phyloP scores from a whole-genome alignment of 805 yeast genomes.

The Saccharomycopsis fermentans region DNA sequence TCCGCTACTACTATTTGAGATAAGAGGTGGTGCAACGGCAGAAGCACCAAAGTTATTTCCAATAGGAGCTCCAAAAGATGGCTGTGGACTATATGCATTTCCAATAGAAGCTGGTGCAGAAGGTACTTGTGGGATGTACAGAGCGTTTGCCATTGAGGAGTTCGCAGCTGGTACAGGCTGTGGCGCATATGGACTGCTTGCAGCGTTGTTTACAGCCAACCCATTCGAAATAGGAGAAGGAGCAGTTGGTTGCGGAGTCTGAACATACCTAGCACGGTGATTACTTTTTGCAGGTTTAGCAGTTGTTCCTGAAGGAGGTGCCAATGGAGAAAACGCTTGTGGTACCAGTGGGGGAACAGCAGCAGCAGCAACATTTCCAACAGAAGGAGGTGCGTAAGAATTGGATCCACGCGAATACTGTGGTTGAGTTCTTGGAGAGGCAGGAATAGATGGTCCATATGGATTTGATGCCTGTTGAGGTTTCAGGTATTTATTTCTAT shows the following conservation, averaged over 20 bases:
- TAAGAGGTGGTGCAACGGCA: conserved; percentile 13
- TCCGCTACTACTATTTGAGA: conserved; percentile 1
- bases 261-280: conserved; percentile 21
- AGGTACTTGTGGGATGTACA: conserved; percentile 18
- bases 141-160: conserved; percentile 18
- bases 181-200: conserved; percentile 26
- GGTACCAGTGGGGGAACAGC: conserved; percentile 24
- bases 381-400: conserved; percentile 17
- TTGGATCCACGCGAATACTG: conserved; percentile 17
- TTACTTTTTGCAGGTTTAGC: conserved; percentile 23
- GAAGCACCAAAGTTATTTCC: neutral
- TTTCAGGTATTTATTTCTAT: neutral
- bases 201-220: neutral
- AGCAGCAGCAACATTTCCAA: conserved; percentile 18
- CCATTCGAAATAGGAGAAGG: conserved; percentile 20
- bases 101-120: conserved; percentile 19
- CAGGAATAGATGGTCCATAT: neutral
- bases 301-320: conserved; percentile 11
- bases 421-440: neutral
- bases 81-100: conserved; percentile 13
- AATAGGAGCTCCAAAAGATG: neutral
- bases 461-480: neutral
- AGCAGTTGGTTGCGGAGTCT: conserved; percentile 23
- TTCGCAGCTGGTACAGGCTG: conserved; percentile 21
- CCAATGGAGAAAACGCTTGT: conserved; percentile 14